Percentiles rank a stretch among this genome's conserved stretches.
Evolutionary conservation across 2,329 filamentous ascomycete species (phyloP).

Genomic region (Botrytis aclada): DNA sequence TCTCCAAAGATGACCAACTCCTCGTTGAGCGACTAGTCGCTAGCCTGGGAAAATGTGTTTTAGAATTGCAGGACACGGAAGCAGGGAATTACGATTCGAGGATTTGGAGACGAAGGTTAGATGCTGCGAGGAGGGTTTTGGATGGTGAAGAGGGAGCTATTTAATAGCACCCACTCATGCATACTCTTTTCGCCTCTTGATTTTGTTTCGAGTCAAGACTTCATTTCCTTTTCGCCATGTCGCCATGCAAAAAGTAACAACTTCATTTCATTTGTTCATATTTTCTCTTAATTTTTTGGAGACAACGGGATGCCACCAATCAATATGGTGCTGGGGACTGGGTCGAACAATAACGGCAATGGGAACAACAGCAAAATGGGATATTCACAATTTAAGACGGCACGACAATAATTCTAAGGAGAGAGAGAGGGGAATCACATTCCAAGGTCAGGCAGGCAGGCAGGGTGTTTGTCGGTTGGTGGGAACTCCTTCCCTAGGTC

Average conservation of each 20-base stretch:
- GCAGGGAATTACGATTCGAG: constrained; percentile 56
- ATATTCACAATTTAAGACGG: not conserved
- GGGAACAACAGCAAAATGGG: not conserved
- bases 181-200: not conserved
- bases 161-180: constrained; percentile 19
- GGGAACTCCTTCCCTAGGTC: not conserved
- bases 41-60: constrained; percentile 57
- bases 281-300: not conserved
- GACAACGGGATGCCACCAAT: not conserved
- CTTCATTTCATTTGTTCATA: not conserved
- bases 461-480: not conserved
- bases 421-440: not conserved
- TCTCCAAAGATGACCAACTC: constrained; percentile 52
- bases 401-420: not conserved
- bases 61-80: constrained; percentile 55
- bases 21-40: constrained; percentile 59
- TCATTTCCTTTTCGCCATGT: not conserved
- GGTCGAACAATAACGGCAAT: not conserved
- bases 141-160: constrained; percentile 59
- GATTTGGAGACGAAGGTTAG: constrained; percentile 67
- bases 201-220: not conserved
- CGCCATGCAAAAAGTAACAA: not conserved
- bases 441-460: not conserved
- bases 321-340: not conserved
- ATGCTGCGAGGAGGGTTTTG: constrained; percentile 69